A percentile compares a stretch with the other conserved stretches of the same genome.
These are phyloP conservation scores for Cucurbita argyrosperma DNA, from an alignment of 306 rosid genomes.

Conservation along the genomic window DNA sequence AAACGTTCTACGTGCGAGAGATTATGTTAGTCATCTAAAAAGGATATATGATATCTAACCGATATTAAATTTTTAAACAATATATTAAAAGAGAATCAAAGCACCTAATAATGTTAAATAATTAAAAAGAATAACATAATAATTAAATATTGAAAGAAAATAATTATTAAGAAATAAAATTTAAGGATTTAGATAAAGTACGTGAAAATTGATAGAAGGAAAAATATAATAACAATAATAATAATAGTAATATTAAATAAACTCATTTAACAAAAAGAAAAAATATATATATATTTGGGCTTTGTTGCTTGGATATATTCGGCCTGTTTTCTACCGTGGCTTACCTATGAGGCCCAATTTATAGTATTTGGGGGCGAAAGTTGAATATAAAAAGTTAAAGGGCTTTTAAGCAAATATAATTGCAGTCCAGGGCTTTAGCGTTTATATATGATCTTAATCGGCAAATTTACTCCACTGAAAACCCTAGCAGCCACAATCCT, in stretches of 20 bases:
- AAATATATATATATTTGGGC: background rate
- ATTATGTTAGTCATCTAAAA: background rate
- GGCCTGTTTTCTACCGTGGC: background rate
- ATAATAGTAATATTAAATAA: too few species aligned
- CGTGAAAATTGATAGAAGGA: background rate
- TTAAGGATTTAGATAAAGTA: background rate
- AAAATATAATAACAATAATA: too few species aligned
- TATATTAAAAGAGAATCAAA: too few species aligned
- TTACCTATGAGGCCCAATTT: background rate
- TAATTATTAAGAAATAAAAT: too few species aligned
- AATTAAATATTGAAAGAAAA: too few species aligned
- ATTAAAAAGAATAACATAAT: too few species aligned
- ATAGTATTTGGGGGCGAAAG: background rate
- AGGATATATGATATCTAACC: background rate
- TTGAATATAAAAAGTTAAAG: background rate
- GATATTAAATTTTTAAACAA: too few species aligned
- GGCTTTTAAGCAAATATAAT: background rate
- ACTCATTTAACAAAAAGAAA: too few species aligned
- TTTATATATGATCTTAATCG: background rate
- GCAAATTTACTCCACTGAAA: background rate
- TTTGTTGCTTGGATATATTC: background rate
- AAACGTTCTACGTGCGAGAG: background rate
- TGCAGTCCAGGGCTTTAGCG: background rate
- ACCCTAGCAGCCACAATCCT: conserved; percentile 28
- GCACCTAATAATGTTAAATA: too few species aligned